Evolutionary conservation across 306 rosid genomes (phyloP), one percentile per base, ranked within the genome.

Genomic region (Medicago arabica): DNA sequence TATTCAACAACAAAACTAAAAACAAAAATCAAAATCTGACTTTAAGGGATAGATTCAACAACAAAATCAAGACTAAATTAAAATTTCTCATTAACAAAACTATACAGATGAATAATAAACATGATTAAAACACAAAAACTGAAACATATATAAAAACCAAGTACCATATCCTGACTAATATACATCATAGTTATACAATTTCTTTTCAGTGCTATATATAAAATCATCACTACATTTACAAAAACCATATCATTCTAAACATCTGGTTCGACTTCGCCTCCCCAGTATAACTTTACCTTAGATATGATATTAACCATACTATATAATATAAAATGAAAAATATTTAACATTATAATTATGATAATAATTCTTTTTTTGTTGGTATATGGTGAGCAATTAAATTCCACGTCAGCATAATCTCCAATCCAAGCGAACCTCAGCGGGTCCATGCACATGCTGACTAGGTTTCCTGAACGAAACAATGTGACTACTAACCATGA

Each of bases 351-450:
- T 25, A 69, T 72, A 58, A 57, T 4, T 19, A 47, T 13, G 36
- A 18, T 47, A 43, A 64, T 14, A 55, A 28, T 17, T 17, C 17
- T 51, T 40, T 17, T 8, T 36, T 7, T 2, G 18, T 36, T 1
- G 3, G 6, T 72, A 39, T 71, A 50, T 11, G 44, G 9, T 11
- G 23, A 64, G 25, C n/a, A 3, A 9, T 2, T 2, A 41, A 49
- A 39, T 13, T 64, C 87, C 83, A 83, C 43, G 67, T 83, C 81
- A 80, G 75, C 85, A 80, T 28, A 73, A 86, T 86, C 93, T 92
- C 99, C 99, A 96, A 66, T 96, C 99, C 41, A 96, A 85, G 13
- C 98, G 76, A 80, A 96, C 99, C 74, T 96, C 99, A 0, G 90
- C 83, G 23, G 92, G 86, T 13, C 96, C 99, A 63, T 79, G 80